Evolutionary conservation across 805 yeast genomes (phyloP).

Genomic region (Tetrapisispora arboricola): DNA sequence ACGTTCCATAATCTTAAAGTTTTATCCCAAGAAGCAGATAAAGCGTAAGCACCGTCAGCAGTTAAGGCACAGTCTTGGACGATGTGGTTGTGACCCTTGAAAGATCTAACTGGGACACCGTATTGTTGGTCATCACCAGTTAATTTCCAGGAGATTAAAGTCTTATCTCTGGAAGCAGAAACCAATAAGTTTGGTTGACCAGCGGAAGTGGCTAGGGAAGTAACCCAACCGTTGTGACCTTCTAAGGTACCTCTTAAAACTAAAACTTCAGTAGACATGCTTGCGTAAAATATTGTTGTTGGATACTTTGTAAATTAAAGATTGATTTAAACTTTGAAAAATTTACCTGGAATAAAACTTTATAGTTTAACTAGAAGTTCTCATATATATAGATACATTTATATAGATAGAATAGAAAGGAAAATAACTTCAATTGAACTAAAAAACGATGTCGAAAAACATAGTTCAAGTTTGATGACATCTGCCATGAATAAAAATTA

Average conservation of each 20-base stretch:
- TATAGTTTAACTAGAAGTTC: too few species aligned
- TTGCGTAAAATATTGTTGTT: not conserved
- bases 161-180: conserved; percentile 98
- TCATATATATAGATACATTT: too few species aligned
- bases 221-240: conserved; percentile 96
- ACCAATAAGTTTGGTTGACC: conserved; percentile 96
- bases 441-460: not conserved
- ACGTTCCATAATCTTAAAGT: conserved; percentile 98
- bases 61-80: conserved; percentile 96
- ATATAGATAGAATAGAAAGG: too few species aligned
- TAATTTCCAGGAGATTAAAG: conserved; percentile 96
- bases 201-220: conserved; percentile 95
- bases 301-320: not conserved
- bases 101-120: conserved; percentile 97
- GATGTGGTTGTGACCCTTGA: conserved; percentile 98
- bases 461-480: not conserved
- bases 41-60: conserved; percentile 94
- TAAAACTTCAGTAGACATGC: conserved; percentile 59
- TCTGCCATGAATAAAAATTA: not conserved
- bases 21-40: conserved; percentile 99
- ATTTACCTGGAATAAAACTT: too few species aligned
- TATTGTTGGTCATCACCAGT: conserved; percentile 91
- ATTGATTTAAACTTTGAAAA: not conserved
- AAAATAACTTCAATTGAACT: not conserved
- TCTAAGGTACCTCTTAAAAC: conserved; percentile 99